Conservation (phyloP, 2,329 filamentous ascomycete species). For the Fusarium lateritium region DNA sequence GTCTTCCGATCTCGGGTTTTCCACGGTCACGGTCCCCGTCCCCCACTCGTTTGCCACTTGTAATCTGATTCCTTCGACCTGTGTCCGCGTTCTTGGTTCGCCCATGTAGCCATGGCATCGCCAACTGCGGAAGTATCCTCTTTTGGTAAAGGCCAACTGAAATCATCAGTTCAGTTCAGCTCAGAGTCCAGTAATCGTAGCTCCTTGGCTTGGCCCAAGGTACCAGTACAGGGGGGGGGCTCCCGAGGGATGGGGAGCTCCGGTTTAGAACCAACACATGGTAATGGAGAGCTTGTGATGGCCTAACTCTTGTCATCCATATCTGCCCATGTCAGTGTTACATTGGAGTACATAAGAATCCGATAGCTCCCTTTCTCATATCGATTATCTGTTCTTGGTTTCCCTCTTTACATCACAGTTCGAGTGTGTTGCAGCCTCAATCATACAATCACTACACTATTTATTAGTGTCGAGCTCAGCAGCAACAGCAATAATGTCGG, state of each 20-base stretch:
- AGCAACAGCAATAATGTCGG: constrained; percentile 31
- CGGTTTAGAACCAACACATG: constrained; percentile 18
- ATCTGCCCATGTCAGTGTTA: constrained; percentile 24
- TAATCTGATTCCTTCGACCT: constrained; percentile 20
- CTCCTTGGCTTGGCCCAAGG: constrained; percentile 25
- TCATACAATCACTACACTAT: constrained; percentile 6
- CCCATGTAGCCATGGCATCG: neutral
- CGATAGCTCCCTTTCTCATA: constrained; percentile 7
- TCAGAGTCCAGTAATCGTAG: constrained; percentile 2
- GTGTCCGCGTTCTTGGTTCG: neutral
- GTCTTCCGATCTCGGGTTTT: constrained; percentile 40
- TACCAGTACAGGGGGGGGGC: constrained; percentile 16
- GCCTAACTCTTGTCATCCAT: neutral
- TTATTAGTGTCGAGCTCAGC: constrained; percentile 8
- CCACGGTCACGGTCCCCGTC: neutral
- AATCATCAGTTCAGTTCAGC: constrained; percentile 24
- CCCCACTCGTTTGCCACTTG: constrained; percentile 36
- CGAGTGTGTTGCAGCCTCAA: constrained; percentile 11
- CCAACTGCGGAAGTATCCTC: constrained; percentile 23
- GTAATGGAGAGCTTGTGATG: constrained; percentile 4
- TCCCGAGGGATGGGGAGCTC: constrained; percentile 7
- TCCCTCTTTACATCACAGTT: constrained; percentile 5
- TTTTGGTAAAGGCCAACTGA: constrained; percentile 28
- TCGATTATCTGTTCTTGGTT: neutral
- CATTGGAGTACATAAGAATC: constrained; percentile 35